Conservation (phyloP, 164 flowering plant species). For the Brasenia schreberi region DNA sequence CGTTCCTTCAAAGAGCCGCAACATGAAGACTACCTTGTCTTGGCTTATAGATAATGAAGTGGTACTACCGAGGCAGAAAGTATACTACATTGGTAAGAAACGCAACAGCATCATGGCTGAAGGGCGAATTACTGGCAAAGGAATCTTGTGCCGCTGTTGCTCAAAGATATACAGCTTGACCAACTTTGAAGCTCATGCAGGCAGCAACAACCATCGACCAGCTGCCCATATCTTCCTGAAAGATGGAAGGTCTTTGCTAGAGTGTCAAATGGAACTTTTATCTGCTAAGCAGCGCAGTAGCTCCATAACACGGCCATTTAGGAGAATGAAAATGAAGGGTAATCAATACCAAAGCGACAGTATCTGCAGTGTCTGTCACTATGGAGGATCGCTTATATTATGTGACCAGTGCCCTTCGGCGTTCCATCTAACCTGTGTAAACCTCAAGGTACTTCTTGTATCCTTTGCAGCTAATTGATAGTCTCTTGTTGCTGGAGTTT, state of each 20-base stretch:
- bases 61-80: constrained; percentile 54
- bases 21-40: constrained; percentile 19
- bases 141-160: constrained; percentile 83
- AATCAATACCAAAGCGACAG: constrained; percentile 26
- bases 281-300: neutral
- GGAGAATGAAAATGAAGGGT: constrained; percentile 11
- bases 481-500: too few species aligned
- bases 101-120: constrained; percentile 13
- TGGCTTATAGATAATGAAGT: constrained; percentile 72
- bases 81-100: constrained; percentile 23
- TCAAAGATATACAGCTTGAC: constrained; percentile 28
- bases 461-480: neutral
- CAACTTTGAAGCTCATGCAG: constrained; percentile 69
- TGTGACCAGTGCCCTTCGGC: constrained; percentile 87
- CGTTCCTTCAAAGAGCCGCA: constrained; percentile 16
- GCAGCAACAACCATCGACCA: constrained; percentile 26
- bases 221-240: constrained; percentile 51
- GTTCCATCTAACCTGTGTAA: constrained; percentile 62
- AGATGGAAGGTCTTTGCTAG: constrained; percentile 76
- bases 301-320: constrained; percentile 2
- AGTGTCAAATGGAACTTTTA: constrained; percentile 48
- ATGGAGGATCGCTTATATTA: constrained; percentile 63
- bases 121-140: constrained; percentile 58
- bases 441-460: constrained; percentile 42
- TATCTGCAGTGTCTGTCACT: constrained; percentile 69